Evolutionary conservation across 768 basidiomycete species (phyloP).

Genomic region (Suillus bovinus): DNA sequence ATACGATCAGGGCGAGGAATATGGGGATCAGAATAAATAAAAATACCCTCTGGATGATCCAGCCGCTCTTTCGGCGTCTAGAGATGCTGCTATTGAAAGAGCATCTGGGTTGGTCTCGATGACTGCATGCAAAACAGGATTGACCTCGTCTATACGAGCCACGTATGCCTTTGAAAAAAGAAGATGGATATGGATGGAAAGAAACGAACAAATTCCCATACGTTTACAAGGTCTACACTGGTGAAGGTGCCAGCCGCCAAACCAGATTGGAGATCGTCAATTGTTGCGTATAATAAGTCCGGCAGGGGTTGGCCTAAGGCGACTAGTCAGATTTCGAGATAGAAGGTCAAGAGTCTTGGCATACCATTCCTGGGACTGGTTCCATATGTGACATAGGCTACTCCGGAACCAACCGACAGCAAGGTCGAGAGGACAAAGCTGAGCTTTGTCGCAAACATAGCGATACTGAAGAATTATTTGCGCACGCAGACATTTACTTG

Average conservation of each 20-base stretch:
- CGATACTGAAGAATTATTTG: neutral
- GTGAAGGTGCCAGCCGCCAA: constrained; percentile 4
- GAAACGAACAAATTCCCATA: neutral
- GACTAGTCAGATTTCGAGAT: neutral
- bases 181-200: neutral
- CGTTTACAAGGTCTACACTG: constrained; percentile 1
- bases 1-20: neutral
- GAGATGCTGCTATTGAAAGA: neutral
- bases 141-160: constrained; percentile 4
- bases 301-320: constrained; percentile 2
- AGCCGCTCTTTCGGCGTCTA: neutral
- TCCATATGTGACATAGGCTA: neutral
- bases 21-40: no score
- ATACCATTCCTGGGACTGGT: constrained; percentile 4
- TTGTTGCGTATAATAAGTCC: constrained; percentile 2
- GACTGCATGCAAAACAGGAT: constrained; percentile 1
- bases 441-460: neutral
- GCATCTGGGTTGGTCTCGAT: constrained; percentile 3
- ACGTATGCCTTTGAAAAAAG: constrained; percentile 6
- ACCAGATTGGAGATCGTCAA: constrained; percentile 3
- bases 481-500: neutral
- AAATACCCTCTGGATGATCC: neutral
- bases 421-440: neutral
- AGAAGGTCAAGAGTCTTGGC: neutral
- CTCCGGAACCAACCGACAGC: neutral